A percentile compares a stretch with the other conserved stretches of the same genome.
These are phyloP conservation scores for Verbena officinalis DNA, from an alignment of 257 asterid species.

Conservation along the genomic window DNA sequence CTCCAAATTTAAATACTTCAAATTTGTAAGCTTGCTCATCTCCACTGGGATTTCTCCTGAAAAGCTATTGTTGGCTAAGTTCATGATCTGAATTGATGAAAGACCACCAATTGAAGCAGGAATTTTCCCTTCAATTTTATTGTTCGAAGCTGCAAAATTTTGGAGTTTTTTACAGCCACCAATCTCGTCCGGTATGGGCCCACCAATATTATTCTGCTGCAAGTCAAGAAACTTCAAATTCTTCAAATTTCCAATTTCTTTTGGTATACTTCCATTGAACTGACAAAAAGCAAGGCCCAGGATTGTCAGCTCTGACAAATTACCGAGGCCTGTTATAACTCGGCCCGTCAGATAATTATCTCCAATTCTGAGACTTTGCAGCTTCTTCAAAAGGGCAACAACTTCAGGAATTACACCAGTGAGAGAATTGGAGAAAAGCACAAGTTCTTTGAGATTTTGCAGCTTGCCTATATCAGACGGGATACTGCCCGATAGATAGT, in stretches of 20 bases:
- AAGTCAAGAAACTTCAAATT: slow-evolving; percentile 53
- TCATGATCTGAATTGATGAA: slow-evolving; percentile 62
- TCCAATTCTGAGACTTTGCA: slow-evolving; percentile 77
- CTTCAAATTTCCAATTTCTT: slow-evolving; percentile 64
- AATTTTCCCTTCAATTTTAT: slow-evolving; percentile 58
- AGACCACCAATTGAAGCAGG: slow-evolving; percentile 59
- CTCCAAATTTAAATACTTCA: slow-evolving; percentile 74
- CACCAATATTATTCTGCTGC: slow-evolving; percentile 63
- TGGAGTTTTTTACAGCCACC: slow-evolving; percentile 56
- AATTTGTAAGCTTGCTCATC: slow-evolving; percentile 44
- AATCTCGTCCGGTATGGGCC: slow-evolving; percentile 67
- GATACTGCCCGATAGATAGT: slow-evolving; percentile 63
- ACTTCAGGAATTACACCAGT: slow-evolving; percentile 62
- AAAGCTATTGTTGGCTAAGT: slow-evolving; percentile 78
- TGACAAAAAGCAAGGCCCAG: slow-evolving; percentile 77
- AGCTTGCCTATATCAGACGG: slow-evolving; percentile 63
- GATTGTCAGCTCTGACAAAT: slow-evolving; percentile 55
- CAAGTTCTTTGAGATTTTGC: slow-evolving; percentile 54
- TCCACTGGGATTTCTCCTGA: slow-evolving; percentile 64
- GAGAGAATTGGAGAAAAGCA: slow-evolving; percentile 67
- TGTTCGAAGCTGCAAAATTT: slow-evolving; percentile 69
- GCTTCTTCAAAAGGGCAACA: slow-evolving; percentile 54
- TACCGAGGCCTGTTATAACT: slow-evolving; percentile 49
- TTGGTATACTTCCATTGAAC: slow-evolving; percentile 72
- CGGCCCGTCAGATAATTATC: slow-evolving; percentile 70